Evolutionary conservation across 176 grass and related monocot genomes (phyloP).

Genomic region (Oryza meyeriana): DNA sequence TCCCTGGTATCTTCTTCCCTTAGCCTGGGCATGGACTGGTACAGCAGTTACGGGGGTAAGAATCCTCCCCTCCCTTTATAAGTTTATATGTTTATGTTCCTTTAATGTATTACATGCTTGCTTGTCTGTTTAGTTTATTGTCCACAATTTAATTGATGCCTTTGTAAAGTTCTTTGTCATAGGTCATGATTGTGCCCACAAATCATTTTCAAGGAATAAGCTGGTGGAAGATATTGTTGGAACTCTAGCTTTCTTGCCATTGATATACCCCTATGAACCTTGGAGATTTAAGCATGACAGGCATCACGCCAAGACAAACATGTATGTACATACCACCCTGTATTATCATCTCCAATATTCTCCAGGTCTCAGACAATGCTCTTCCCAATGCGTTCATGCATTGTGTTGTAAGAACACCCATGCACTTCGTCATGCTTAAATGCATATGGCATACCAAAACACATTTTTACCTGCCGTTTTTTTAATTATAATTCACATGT

Average conservation of each 20-base stretch:
- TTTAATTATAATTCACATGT: neutral
- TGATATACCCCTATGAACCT: conserved; percentile 97
- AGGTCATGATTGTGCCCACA: conserved; percentile 98
- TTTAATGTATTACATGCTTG: neutral
- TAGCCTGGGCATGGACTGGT: conserved; percentile 98
- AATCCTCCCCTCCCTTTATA: neutral
- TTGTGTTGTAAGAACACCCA: neutral
- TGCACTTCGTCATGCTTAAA: neutral
- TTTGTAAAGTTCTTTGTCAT: conserved; percentile 97
- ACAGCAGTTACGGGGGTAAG: conserved; percentile 89
- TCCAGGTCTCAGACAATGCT: neutral
- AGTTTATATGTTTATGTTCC: conserved; percentile 5
- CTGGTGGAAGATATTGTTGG: conserved; percentile 89
- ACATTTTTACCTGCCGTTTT: conserved; percentile 1
- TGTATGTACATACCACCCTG: conserved; percentile 51
- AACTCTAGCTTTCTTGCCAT: conserved; percentile 89
- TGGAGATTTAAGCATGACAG: conserved; percentile 98
- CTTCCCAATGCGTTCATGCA: neutral
- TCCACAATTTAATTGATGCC: conserved; percentile 36
- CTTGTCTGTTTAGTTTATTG: neutral
- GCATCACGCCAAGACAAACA: conserved; percentile 96
- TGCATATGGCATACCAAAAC: neutral
- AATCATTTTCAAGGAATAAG: conserved; percentile 98
- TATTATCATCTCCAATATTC: conserved; percentile 10
- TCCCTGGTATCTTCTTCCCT: conserved; percentile 90